Percentiles rank a stretch among this genome's conserved stretches.
phyloP scores from a whole-genome alignment of 2,329 filamentous ascomycete genomes.

The Xylariaceae sp. region DNA sequence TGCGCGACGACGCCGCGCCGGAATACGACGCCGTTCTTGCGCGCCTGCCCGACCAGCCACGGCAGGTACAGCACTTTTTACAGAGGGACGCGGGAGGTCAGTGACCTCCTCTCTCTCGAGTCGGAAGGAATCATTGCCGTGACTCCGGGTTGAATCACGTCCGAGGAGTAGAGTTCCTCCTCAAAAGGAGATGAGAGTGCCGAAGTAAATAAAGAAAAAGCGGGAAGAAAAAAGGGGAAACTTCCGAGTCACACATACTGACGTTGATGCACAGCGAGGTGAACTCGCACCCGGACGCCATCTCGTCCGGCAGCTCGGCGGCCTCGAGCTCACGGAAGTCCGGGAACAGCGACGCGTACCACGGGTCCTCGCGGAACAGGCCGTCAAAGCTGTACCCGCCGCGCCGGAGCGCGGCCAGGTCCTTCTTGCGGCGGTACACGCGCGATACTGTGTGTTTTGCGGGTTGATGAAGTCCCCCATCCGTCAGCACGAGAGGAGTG shows the following conservation, averaged over 20 bases:
- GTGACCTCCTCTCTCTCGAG: too few relatives aligned
- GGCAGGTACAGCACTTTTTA: slow-evolving; percentile 81
- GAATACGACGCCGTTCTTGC: slow-evolving; percentile 62
- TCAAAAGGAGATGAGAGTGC: too few relatives aligned
- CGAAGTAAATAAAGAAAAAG: too few relatives aligned
- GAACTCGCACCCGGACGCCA: slow-evolving; percentile 68
- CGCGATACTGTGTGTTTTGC: too few relatives aligned
- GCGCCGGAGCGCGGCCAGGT: slow-evolving; percentile 33
- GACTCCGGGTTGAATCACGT: too few relatives aligned
- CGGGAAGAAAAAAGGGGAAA: too few relatives aligned
- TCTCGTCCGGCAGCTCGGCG: slow-evolving; percentile 52
- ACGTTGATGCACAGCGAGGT: slow-evolving; percentile 89
- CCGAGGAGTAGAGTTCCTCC: too few relatives aligned
- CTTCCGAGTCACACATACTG: too few relatives aligned
- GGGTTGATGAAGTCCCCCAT: too few relatives aligned
- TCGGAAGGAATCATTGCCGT: too few relatives aligned
- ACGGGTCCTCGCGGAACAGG: slow-evolving; percentile 59
- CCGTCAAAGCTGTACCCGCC: slow-evolving; percentile 54
- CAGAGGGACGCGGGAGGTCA: too few relatives aligned
- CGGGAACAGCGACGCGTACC: slow-evolving; percentile 65
- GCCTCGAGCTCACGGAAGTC: slow-evolving; percentile 59
- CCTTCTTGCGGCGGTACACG: slow-evolving; percentile 53
- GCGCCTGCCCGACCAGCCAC: slow-evolving; percentile 75
- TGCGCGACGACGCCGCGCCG: slow-evolving; percentile 59
- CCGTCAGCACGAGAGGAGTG: too few relatives aligned